Evolutionary conservation across 1,284 basidiomycete species (phyloP), one percentile per base, ranked within the genome.

Genomic region (Sporisorium iseilematis-ciliati): DNA sequence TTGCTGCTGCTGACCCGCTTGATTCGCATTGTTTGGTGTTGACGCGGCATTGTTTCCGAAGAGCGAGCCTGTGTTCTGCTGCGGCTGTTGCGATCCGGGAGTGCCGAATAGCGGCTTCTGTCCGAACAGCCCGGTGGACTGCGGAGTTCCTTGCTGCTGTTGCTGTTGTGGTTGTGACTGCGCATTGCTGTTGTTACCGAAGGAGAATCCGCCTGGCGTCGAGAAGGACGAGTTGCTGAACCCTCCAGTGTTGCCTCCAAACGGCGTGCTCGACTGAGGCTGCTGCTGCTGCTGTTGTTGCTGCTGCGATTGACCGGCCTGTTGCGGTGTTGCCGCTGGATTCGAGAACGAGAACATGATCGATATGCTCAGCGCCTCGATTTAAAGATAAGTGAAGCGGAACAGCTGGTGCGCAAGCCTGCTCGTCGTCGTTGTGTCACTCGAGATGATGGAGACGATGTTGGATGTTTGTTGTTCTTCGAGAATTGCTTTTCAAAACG

Each of bases 61-160:
- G 7, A 72, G 59, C 20, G 69, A 65, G 18, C 59, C 59, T 7
- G 62, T 56, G 16, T 51, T 48, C 23, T 64, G 65, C 58, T 65
- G 62, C 38, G 57, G 62, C 51, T 72, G 63, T 38, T 72, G 65
- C 21, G 57, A 26, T 20, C 61, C 57, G 12, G 77, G 77, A 14
- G 65, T 65, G 10, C 77, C 74, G 54, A 77, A 77, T n/a, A 79
- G 51, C 46, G 77, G 75, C 49, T 71, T 66, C n/a, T 67, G 70
- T n/a, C 57, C 60, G 29, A 73, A 73, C 4, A 64, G 48, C n/a
- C 57, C 49, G 7, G 45, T 35, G 3, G 62, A 59, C 61, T 61
- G 68, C 51, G 54, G 58, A 12, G 60, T 54, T 1, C 45, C 64
- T 38, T 65, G 60, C 48, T 68, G 65, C 38, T 57, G 67, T 31